Conservation (phyloP, 2,329 filamentous ascomycete species). For the Xylariaceae sp. region DNA sequence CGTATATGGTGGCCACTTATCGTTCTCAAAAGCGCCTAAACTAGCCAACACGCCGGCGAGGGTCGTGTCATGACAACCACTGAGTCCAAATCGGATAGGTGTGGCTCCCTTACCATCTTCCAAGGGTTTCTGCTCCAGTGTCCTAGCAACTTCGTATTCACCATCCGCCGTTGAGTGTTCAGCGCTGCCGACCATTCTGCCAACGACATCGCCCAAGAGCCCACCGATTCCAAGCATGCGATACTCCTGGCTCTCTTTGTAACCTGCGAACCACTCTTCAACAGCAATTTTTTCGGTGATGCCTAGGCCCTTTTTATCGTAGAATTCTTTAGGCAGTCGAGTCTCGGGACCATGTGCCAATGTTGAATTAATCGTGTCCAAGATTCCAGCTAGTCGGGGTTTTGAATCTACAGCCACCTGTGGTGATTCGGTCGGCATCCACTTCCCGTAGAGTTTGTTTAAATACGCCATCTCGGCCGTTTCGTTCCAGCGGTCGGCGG, state of each 20-base stretch:
- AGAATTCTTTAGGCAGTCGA: conserved; percentile 82
- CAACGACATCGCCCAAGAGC: conserved; percentile 82
- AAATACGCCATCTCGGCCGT: conserved; percentile 84
- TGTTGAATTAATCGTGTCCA: conserved; percentile 93
- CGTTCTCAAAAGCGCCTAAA: conserved; percentile 76
- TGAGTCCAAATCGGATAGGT: conserved; percentile 75
- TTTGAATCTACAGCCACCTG: conserved; percentile 82
- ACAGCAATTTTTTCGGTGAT: conserved; percentile 78
- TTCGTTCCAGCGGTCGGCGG: conserved; percentile 75
- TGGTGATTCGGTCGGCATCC: conserved; percentile 76
- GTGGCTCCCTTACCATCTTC: conserved; percentile 45
- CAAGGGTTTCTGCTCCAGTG: conserved; percentile 36
- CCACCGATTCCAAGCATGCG: conserved; percentile 86
- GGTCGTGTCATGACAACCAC: conserved; percentile 93
- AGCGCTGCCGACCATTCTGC: conserved; percentile 73
- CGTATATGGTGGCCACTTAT: conserved; percentile 90
- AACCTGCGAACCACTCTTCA: conserved; percentile 94
- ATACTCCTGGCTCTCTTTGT: conserved; percentile 83
- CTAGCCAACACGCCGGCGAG: conserved; percentile 79
- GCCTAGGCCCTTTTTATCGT: conserved; percentile 72
- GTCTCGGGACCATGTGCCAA: conserved; percentile 83
- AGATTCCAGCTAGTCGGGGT: conserved; percentile 84
- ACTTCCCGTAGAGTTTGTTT: conserved; percentile 77
- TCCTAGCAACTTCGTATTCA: conserved; percentile 53
- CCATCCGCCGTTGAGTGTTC: conserved; percentile 62